Evolutionary conservation across 2,329 filamentous ascomycete genomes (phyloP).

Genomic region (Ceratocystis cubensis): DNA sequence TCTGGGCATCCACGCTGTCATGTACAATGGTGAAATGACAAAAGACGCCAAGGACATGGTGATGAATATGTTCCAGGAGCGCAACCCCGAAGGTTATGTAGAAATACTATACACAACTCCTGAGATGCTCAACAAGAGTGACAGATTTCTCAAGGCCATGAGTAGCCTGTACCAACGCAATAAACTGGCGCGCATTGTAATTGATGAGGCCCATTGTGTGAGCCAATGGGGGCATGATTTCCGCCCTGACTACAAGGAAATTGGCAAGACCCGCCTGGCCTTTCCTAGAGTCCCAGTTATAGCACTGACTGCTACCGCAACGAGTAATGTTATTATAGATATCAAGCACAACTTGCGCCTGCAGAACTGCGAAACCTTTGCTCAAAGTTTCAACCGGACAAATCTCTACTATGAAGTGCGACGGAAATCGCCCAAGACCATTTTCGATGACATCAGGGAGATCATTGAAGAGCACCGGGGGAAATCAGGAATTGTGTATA

Average conservation of each 20-base stretch:
- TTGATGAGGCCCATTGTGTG: slow-evolving; percentile 98
- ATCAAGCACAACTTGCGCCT: slow-evolving; percentile 88
- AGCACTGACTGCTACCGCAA: slow-evolving; percentile 90
- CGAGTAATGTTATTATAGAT: slow-evolving; percentile 81
- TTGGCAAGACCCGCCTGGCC: slow-evolving; percentile 59
- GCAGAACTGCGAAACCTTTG: slow-evolving; percentile 61
- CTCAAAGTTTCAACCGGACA: slow-evolving; percentile 92
- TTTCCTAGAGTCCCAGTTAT: slow-evolving; percentile 79
- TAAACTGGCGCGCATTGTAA: slow-evolving; percentile 79
- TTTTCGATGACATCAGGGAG: slow-evolving; percentile 39
- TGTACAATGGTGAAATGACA: slow-evolving; percentile 67
- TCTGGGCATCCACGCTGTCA: slow-evolving; percentile 63
- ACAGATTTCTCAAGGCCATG: slow-evolving; percentile 53
- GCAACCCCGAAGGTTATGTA: slow-evolving; percentile 59
- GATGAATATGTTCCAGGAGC: slow-evolving; percentile 48
- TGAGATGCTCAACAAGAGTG: slow-evolving; percentile 85
- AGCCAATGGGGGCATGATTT: slow-evolving; percentile 99
- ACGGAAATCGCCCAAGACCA: slow-evolving; percentile 50
- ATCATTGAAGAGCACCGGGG: slow-evolving; percentile 54
- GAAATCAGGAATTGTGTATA: slow-evolving; percentile 86
- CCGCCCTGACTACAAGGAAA: slow-evolving; percentile 81
- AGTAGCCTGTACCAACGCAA: slow-evolving; percentile 53
- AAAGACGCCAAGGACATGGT: slow-evolving; percentile 52
- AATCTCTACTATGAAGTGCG: slow-evolving; percentile 84
- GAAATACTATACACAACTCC: slow-evolving; percentile 91